Evolutionary conservation across 148 eudicot genomes (phyloP).

Genomic region (Diospyros lotus): DNA sequence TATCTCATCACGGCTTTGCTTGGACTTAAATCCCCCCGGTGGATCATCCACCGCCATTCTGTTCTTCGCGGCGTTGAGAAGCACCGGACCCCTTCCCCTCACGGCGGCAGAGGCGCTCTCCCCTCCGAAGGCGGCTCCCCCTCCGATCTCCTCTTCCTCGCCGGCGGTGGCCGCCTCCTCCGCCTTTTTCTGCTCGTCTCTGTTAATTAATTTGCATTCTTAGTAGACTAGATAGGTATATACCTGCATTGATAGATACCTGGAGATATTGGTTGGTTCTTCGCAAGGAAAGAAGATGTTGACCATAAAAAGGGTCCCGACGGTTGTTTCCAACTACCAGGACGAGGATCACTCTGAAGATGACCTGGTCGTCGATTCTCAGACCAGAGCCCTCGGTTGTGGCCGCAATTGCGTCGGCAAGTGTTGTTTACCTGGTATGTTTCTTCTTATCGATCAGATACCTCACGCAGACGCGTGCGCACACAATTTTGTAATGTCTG

Average conservation of each 20-base stretch:
- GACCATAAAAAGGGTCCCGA: slow-evolving; percentile 24
- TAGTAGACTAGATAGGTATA: not conserved
- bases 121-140: slow-evolving; percentile 89
- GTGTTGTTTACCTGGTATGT: slow-evolving; percentile 47
- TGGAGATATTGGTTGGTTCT: no score
- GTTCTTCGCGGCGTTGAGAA: not conserved
- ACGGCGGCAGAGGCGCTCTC: slow-evolving; percentile 92
- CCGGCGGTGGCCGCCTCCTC: slow-evolving; percentile 43
- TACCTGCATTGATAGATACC: not conserved
- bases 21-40: slow-evolving; percentile 13
- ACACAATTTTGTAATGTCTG: no score
- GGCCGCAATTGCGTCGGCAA: slow-evolving; percentile 57
- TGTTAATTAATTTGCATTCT: not conserved
- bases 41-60: slow-evolving; percentile 1
- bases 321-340: slow-evolving; percentile 24
- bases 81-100: slow-evolving; percentile 56
- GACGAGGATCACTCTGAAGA: slow-evolving; percentile 14
- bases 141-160: slow-evolving; percentile 83
- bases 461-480: no score
- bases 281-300: slow-evolving; percentile 27
- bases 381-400: slow-evolving; percentile 33
- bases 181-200: not conserved
- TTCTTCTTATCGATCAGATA: not conserved
- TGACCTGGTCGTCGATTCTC: slow-evolving; percentile 22
- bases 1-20: slow-evolving; percentile 32